These are phyloP conservation scores for Ophiostoma perfectum DNA, from an alignment of 2,329 filamentous ascomycete species.

Conservation along the genomic window DNA sequence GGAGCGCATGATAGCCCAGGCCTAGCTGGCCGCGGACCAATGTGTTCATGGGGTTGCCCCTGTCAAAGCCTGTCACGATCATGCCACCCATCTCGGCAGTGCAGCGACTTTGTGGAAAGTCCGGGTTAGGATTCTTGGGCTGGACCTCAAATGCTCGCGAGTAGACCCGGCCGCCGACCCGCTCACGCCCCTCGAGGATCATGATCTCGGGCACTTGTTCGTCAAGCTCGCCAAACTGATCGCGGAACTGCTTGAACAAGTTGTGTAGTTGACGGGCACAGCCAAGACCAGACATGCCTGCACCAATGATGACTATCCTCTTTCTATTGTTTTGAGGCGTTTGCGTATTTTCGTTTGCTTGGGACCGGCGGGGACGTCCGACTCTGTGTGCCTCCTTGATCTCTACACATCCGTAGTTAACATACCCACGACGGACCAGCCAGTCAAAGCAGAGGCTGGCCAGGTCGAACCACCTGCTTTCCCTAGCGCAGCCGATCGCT, in stretches of 20 bases:
- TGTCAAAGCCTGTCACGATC: slow-evolving; percentile 95
- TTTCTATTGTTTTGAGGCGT: slow-evolving; percentile 43
- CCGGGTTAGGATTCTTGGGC: slow-evolving; percentile 30
- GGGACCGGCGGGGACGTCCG: background rate
- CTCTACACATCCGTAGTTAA: slow-evolving; percentile 91
- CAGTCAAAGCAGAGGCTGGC: slow-evolving; percentile 88
- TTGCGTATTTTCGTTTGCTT: slow-evolving; percentile 16
- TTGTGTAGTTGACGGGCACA: slow-evolving; percentile 87
- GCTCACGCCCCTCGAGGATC: slow-evolving; percentile 77
- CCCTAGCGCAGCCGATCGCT: slow-evolving; percentile 83
- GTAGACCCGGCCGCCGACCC: slow-evolving; percentile 89
- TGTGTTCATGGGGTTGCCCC: slow-evolving; percentile 88
- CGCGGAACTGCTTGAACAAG: slow-evolving; percentile 74
- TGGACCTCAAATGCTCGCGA: slow-evolving; percentile 65
- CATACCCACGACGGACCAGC: slow-evolving; percentile 84
- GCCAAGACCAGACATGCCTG: slow-evolving; percentile 87
- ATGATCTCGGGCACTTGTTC: slow-evolving; percentile 69
- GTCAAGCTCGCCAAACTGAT: slow-evolving; percentile 57
- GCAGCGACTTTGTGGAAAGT: slow-evolving; percentile 44
- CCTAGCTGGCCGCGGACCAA: slow-evolving; percentile 86
- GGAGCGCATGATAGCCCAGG: slow-evolving; percentile 76
- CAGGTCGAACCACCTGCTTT: slow-evolving; percentile 80
- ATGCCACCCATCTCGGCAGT: slow-evolving; percentile 97
- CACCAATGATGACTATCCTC: slow-evolving; percentile 81
- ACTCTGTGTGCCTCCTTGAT: background rate